Base-by-base conservation (phyloP, 2,329 filamentous ascomycete genomes). In the Mycocentrospora acerina region DNA sequence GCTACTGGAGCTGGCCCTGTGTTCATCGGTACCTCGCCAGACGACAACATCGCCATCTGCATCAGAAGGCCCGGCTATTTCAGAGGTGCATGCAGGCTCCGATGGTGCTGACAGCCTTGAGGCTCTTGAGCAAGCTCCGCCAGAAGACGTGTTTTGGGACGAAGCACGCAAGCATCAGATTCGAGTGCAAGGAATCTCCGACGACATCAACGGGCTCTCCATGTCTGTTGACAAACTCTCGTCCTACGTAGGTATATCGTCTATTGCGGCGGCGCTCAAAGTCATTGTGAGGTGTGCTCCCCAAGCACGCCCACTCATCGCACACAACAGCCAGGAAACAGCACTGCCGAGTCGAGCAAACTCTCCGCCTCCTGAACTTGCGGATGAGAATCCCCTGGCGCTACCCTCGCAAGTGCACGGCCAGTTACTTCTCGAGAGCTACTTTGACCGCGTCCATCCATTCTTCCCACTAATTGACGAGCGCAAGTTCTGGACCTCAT, bases 381-480 rank as follows among this genome's bases (percentile, higher is more conserved):
- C 39, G 15, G 60, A 62, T 30, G 58, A 54, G 36, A 48, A 58
- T 44, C 53, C 64, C 37, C 42, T 71, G 31, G 72, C 81, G 17
- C 66, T 78, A 25, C 79, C 81, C 44, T 40, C 71, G 73, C 77
- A 78, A 12, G 79, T 78, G 60, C 83, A 85, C 52, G 83, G 83
- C 12, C 80, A 85, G 60, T 80, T 80, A 5, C 71, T 88, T 8
- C 80, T 88, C 27, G 82, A 88, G 51, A 82, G 83, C n/a, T 89
- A 88, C 62, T 89, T 89, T 62, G 82, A 83, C 50, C 78, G 82
- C 22, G 78, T 86, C 16, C 86, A 89, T 45, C 79, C 83, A 1
- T 84, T 88, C 50, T 78, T 84, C 4, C 86, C 86, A 0, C 81
- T 89, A 75, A 73, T 90, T 3, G 85, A 90, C 50, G 85, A 89